Evolutionary conservation across 352 stramenopile species (phyloP).

Genomic region (Pythium aphanidermatum): DNA sequence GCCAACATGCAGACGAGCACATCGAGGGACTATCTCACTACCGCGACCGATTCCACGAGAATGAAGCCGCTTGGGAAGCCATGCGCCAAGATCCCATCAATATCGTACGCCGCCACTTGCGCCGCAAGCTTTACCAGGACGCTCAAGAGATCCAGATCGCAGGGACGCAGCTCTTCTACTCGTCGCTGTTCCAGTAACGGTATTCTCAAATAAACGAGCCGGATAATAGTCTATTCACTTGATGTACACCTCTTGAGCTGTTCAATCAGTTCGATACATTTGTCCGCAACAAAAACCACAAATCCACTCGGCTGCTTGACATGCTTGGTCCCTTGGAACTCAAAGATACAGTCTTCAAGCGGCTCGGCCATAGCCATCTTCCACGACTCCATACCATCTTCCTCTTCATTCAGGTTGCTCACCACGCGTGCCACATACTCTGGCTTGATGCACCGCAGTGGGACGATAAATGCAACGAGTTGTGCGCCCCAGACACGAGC

Average conservation of each 20-base stretch:
- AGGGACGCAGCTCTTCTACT: slow-evolving; percentile 58
- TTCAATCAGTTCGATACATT: no score
- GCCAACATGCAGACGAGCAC: slow-evolving; percentile 42
- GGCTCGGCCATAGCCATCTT: slow-evolving; percentile 22
- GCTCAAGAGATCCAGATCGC: slow-evolving; percentile 60
- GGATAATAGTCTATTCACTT: no score
- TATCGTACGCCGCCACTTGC: slow-evolving; percentile 48
- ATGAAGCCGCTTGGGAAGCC: slow-evolving; percentile 49
- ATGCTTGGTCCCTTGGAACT: slow-evolving; percentile 50
- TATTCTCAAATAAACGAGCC: no score
- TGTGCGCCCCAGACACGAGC: slow-evolving; percentile 39
- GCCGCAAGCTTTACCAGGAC: slow-evolving; percentile 47
- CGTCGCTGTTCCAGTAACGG: slow-evolving; percentile 45
- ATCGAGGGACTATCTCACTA: slow-evolving; percentile 32
- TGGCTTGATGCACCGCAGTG: slow-evolving; percentile 39
- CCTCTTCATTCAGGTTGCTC: slow-evolving; percentile 11
- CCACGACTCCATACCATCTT: slow-evolving; percentile 15
- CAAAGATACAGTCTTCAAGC: slow-evolving; percentile 43
- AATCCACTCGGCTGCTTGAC: slow-evolving; percentile 65
- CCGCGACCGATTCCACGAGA: slow-evolving; percentile 47
- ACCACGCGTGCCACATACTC: slow-evolving; percentile 39
- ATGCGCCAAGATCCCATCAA: slow-evolving; percentile 71
- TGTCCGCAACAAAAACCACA: slow-evolving; percentile 2
- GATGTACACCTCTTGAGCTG: no score
- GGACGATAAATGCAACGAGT: slow-evolving; percentile 66